phyloP scores from a whole-genome alignment of 805 yeast species.

The Myxozyma neotropica region DNA sequence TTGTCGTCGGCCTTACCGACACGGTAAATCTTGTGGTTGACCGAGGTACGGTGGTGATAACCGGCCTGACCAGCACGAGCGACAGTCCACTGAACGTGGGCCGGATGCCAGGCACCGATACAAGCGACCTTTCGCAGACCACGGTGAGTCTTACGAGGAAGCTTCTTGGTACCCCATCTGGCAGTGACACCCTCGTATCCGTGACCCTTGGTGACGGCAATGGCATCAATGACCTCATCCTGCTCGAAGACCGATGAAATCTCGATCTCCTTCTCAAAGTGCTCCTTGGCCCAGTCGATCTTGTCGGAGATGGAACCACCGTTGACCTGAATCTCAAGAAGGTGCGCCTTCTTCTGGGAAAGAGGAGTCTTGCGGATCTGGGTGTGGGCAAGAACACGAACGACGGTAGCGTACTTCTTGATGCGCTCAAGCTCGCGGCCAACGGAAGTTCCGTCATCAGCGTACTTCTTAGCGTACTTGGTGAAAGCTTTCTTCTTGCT shows the following conservation, averaged over 20 bases:
- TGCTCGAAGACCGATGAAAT: slow-evolving; percentile 97
- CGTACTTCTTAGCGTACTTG: slow-evolving; percentile 98
- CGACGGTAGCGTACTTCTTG: slow-evolving; percentile 96
- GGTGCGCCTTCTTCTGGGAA: slow-evolving; percentile 98
- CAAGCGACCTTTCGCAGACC: slow-evolving; percentile 99
- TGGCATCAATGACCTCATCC: slow-evolving; percentile 97
- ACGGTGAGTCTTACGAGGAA: slow-evolving; percentile 99
- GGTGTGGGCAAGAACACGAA: slow-evolving; percentile 99
- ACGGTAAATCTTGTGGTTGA: slow-evolving; percentile 99
- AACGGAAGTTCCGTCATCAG: slow-evolving; percentile 70
- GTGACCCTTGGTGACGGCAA: slow-evolving; percentile 99
- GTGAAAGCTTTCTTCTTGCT: slow-evolving; percentile 99
- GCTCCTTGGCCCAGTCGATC: slow-evolving; percentile 98
- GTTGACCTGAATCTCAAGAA: slow-evolving; percentile 99
- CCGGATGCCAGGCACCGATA: slow-evolving; percentile 99
- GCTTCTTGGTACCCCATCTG: slow-evolving; percentile 99
- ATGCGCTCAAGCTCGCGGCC: slow-evolving; percentile 98
- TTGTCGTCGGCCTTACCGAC: slow-evolving; percentile 96
- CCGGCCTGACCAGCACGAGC: slow-evolving; percentile 99
- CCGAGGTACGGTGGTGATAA: slow-evolving; percentile 99
- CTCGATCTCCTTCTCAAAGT: slow-evolving; percentile 97
- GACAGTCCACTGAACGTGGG: slow-evolving; percentile 99
- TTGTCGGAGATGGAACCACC: slow-evolving; percentile 98
- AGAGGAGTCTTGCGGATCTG: slow-evolving; percentile 99
- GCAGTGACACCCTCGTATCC: slow-evolving; percentile 99